Conservation (phyloP, 257 asterid genomes). For the Lycium ferocissimum region DNA sequence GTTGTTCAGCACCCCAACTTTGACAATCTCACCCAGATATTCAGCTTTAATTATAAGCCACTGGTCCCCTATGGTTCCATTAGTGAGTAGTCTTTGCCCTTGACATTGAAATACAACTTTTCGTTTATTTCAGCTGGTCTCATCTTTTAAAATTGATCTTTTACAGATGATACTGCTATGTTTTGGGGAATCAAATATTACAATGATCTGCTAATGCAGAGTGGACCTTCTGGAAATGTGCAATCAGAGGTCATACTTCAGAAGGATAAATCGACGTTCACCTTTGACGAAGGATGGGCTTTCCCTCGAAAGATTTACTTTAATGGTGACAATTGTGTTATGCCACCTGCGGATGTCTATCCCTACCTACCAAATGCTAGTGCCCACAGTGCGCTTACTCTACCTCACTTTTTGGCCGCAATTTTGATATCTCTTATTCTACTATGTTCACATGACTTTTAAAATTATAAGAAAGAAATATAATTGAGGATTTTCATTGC, state of each 20-base stretch:
- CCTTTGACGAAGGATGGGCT: conserved; percentile 63
- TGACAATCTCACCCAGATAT: conserved; percentile 45
- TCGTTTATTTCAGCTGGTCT: not conserved
- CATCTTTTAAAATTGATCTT: conserved; percentile 1
- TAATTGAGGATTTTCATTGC: not conserved
- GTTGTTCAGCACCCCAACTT: conserved; percentile 60
- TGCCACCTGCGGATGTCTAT: conserved; percentile 57
- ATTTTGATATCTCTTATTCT: conserved; percentile 36
- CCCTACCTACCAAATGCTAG: conserved; percentile 48
- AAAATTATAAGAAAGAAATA: conserved; percentile 14
- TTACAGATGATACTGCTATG: conserved; percentile 59
- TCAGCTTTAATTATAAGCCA: conserved; percentile 57
- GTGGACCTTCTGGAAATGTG: conserved; percentile 54
- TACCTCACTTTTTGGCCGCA: conserved; percentile 21
- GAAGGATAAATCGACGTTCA: conserved; percentile 49
- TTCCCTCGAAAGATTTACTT: conserved; percentile 57
- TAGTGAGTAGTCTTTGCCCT: conserved; percentile 42
- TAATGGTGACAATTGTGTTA: conserved; percentile 57
- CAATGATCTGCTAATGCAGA: conserved; percentile 52
- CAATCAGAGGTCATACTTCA: conserved; percentile 56
- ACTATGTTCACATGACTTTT: conserved; percentile 34
- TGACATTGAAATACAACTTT: not conserved
- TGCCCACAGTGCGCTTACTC: not conserved
- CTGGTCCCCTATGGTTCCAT: conserved; percentile 42
- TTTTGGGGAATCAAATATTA: conserved; percentile 54